Base-by-base conservation (phyloP, 1,284 basidiomycete species). In the Erythrobasidium hasegawianum region DNA sequence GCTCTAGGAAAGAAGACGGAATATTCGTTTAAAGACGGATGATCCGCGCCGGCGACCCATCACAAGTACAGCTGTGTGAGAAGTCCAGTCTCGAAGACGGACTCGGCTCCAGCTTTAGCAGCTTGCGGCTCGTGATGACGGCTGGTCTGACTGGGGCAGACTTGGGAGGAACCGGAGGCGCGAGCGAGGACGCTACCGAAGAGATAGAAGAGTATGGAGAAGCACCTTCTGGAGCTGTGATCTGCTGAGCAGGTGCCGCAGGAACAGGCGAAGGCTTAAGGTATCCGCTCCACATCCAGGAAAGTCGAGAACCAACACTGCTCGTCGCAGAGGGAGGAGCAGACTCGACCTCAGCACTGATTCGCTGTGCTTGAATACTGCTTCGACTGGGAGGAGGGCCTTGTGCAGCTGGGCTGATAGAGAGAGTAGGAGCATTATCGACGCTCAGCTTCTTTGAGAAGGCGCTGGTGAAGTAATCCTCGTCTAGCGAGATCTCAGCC, bases 401-500 rank as follows among this genome's bases (percentile, higher is more conserved):
- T 18, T 39, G 24, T 11, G 43, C 38, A 53, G 49, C 41, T n/a
- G 54, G 40, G 24, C 20, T 38, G 16, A 41, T n/a, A 2, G 55
- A 55, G 27, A 50, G 55, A 2, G 62, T 57, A 18, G 54, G 56
- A 29, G 45, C 5, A 18, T 54, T 33, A 33, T 45, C 62, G 22
- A 52, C 50, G 2, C 43, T 39, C 10, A 55, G 41, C 22, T 57
- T 38, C n/a, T 53, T 58, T 1, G 43, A 33, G 22, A 53, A 53
- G 22, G 62, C 62, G 8, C 40, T 58, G 4, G 47, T 33, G 47
- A 65, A 65, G 62, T 65, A 65, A 16, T 65, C 62, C 53, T 65
- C 62, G 49, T 65, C 56, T 13, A 65, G 62, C 26, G 62, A 57
- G 29, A 65, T 65, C 33, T 65, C 62, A 24, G 62, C 56, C 2